These are phyloP conservation scores for Globisporangium lucens DNA, from an alignment of 352 stramenopile genomes.

Conservation along the genomic window DNA sequence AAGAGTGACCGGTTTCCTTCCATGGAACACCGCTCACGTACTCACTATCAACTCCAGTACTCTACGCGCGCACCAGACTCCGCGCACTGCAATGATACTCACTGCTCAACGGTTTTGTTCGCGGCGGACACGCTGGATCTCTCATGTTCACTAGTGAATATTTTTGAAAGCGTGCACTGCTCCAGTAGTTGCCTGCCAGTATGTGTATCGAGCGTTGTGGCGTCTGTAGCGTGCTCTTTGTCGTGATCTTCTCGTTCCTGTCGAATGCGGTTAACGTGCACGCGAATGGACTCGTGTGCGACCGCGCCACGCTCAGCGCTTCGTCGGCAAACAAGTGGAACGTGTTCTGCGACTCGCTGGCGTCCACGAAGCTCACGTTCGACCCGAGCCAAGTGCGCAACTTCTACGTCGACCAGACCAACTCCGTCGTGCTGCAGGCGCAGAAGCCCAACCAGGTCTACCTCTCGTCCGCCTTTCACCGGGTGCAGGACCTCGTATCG, in stretches of 20 bases:
- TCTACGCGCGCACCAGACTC: not conserved
- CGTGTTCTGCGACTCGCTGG: constrained; percentile 23
- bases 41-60: not conserved
- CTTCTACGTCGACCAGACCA: constrained; percentile 26
- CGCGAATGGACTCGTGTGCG: constrained; percentile 18
- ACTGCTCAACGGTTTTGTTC: not conserved
- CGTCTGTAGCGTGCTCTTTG: not conserved
- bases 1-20: not conserved
- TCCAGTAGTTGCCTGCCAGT: not conserved
- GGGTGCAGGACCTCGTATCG: constrained; percentile 36
- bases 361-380: constrained; percentile 24
- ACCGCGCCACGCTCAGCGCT: constrained; percentile 26
- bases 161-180: not conserved
- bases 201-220: constrained; percentile 3
- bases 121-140: not conserved
- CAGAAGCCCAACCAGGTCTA: constrained; percentile 18
- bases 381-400: constrained; percentile 29
- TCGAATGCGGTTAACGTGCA: not conserved
- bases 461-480: constrained; percentile 36
- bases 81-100: not conserved
- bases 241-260: not conserved
- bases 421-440: constrained; percentile 17
- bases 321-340: constrained; percentile 30
- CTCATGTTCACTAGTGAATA: constrained; percentile 2
- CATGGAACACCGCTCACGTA: constrained; percentile 2